Evolutionary conservation across 2,329 filamentous ascomycete species (phyloP), one percentile per base, ranked within the genome.

Genomic region (Fusarium euwallaceae): DNA sequence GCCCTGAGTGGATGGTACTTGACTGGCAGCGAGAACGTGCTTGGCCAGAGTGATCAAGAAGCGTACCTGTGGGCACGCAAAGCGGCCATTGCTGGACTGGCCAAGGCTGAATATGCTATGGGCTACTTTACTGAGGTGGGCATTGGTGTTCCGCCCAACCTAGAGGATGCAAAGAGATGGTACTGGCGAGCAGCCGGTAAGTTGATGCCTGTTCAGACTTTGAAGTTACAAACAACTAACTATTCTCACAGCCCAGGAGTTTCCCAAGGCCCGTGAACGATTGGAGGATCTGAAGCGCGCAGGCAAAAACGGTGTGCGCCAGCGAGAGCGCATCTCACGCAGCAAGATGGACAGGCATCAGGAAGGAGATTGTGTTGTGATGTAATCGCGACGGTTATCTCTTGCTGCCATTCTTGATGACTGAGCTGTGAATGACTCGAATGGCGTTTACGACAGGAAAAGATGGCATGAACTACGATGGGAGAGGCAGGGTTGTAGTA

Each of bases 151-250:
- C 88, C 92, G 17, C 91, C 93, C 10, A 97, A 96, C 81, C 79
- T 98, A 78, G 97, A 99, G 79, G 97, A 98, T 84, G 97, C 96
- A 24, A 98, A 97, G 88, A 91, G 95, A 78, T 99, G 97, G 97
- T 99, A 99, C 85, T 98, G 95, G 90, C 90, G 96, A 82, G 95
- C 97, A 84, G 97, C 97, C 81, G 94, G 96, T 98, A 88, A 91
- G 95, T 92, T 32, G 27, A 53, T 20, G 51, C 7, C 41, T 43
- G 24, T 34, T 27, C 22, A 39, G 37, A 36, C 14, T 51, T 11
- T n/a, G 39, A 24, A 6, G 37, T 41, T 5, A n/a, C 24, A 43
- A 22, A 39, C 62, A 45, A 70, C 82, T 85, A 77, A 85, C 71
- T 69, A 36, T 37, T 8, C 22, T 32, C 6, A 70, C 76, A 98